These are phyloP conservation scores for Carex cristatella DNA, from an alignment of 176 grass and related monocot species.

Conservation along the genomic window DNA sequence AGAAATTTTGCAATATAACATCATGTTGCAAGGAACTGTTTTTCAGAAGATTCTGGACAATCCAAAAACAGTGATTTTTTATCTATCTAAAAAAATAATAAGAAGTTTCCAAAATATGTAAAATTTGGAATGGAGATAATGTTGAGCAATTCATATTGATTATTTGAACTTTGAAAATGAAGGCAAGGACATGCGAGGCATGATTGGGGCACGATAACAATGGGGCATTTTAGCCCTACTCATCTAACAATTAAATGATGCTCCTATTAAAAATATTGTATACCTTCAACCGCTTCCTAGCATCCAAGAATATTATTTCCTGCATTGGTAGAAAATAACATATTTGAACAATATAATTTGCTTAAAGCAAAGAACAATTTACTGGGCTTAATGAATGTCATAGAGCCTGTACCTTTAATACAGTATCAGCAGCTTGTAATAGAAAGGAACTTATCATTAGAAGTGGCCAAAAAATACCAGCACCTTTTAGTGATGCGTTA, in stretches of 20 bases:
- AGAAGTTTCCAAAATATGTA: no score
- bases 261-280: not conserved
- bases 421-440: slow-evolving; percentile 86
- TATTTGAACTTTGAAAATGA: no score
- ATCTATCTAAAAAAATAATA: no score
- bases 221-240: no score
- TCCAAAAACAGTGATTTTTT: no score
- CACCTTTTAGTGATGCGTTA: slow-evolving; percentile 60
- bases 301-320: slow-evolving; percentile 93
- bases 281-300: slow-evolving; percentile 95
- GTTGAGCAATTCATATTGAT: no score
- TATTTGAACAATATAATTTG: slow-evolving; percentile 36
- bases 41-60: no score
- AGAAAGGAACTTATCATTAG: slow-evolving; percentile 94
- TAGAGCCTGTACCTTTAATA: slow-evolving; percentile 67
- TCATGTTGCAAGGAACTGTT: not conserved
- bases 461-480: slow-evolving; percentile 80
- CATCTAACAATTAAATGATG: not conserved
- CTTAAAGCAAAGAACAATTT: slow-evolving; percentile 3
- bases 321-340: slow-evolving; percentile 38
- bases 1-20: not conserved
- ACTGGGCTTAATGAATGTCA: slow-evolving; percentile 13
- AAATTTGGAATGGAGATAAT: no score
- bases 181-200: no score
- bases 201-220: no score